A percentile compares a stretch with the other conserved stretches of the same genome.
Conservation (phyloP, 2,329 filamentous ascomycete species). For the Macrophomina tecta region DNA sequence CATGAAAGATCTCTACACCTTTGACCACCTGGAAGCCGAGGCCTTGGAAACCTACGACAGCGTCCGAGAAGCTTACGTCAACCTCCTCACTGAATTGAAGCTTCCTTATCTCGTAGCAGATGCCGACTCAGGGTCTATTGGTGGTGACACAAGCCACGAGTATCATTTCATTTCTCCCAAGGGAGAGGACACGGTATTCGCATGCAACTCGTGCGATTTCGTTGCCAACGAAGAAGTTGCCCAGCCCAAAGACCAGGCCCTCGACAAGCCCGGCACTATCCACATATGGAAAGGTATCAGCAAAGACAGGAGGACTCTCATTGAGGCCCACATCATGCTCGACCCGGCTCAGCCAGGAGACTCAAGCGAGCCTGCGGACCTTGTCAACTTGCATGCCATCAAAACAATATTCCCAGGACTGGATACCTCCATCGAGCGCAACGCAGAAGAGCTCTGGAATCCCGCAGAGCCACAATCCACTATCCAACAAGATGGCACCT, state of each 20-base stretch:
- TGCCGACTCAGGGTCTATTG: constrained; percentile 96
- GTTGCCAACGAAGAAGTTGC: constrained; percentile 90
- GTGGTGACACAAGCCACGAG: constrained; percentile 90
- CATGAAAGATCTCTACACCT: constrained; percentile 99
- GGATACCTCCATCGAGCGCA: constrained; percentile 71
- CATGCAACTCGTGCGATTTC: constrained; percentile 75
- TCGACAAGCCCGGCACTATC: constrained; percentile 31
- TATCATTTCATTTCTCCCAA: constrained; percentile 82
- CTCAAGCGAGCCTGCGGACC: constrained; percentile 31
- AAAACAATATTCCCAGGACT: constrained; percentile 71
- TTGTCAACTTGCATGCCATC: constrained; percentile 66
- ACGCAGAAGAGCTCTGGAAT: constrained; percentile 27
- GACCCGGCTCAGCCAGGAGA: constrained; percentile 43
- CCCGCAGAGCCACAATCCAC: background rate
- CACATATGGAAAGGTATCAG: constrained; percentile 67
- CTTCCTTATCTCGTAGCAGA: constrained; percentile 84
- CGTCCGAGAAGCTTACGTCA: constrained; percentile 75
- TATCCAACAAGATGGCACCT: background rate
- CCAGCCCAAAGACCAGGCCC: constrained; percentile 40
- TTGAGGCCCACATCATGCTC: constrained; percentile 59
- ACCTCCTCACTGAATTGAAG: constrained; percentile 81
- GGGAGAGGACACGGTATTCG: constrained; percentile 85
- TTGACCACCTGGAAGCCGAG: constrained; percentile 71
- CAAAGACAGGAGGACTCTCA: constrained; percentile 68
- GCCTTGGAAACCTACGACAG: constrained; percentile 81